Evolutionary conservation across 208 protist species (phyloP), one percentile per base, ranked within the genome.

Genomic region (Trypanosoma theileri): DNA sequence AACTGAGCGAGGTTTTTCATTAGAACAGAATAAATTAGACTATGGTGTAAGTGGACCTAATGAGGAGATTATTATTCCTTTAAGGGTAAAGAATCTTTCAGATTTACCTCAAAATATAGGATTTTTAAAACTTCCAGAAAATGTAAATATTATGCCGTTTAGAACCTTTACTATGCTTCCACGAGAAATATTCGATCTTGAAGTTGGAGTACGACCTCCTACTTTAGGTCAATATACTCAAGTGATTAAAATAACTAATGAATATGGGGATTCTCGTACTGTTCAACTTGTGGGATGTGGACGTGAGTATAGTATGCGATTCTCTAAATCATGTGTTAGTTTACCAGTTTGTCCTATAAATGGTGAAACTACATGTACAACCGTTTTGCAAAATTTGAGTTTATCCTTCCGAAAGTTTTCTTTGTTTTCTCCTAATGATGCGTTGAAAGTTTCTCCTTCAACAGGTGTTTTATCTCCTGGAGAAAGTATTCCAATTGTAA

Each of bases 71-170:
- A n/a, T 74, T 28, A 28, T 67, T 44, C 46, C 63, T n/a, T 28
- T 87, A 24, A 44, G 31, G 53, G 68, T 87, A 35, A 56, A 59
- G 57, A 87, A 87, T 63, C n/a, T 70, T 22, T 83, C 81, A 10
- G 63, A 74, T 41, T 62, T 87, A 19, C 73, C 78, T 3, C 81
- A 87, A 54, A 73, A 59, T 73, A 12, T 84, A 22, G 77, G 81
- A 51, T 76, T 84, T 75, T 60, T 80, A 41, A 59, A 66, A 55
- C 35, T 84, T 40, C 81, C 81, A 42, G 44, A 59, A 45, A 87
- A 87, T 66, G 66, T 87, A 26, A 24, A 71, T 10, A 41, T 84
- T 44, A 59, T 50, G 14, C 81, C 81, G 35, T 65, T 62, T 58
- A 40, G 75, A 42, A 60, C 56, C 7, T 19, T 73, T 14, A 78